Conservation (phyloP, 306 rosid genomes). For the Hippophae tibetana region DNA sequence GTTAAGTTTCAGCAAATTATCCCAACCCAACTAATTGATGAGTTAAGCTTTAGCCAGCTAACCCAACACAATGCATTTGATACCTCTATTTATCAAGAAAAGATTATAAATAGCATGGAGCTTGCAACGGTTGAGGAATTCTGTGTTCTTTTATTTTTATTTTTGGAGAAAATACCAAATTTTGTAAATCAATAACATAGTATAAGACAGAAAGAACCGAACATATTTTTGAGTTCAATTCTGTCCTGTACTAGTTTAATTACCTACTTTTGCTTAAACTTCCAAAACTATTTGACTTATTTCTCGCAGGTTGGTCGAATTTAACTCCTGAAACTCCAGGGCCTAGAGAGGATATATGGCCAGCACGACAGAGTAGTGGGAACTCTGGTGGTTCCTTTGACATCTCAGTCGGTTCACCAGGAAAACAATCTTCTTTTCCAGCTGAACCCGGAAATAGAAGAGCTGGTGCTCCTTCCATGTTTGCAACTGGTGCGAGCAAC, state of each 20-base stretch:
- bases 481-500: slow-evolving; percentile 55
- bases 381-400: slow-evolving; percentile 75
- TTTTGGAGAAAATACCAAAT: too few species aligned
- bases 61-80: too few species aligned
- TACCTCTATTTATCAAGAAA: too few species aligned
- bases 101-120: too few species aligned
- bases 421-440: slow-evolving; percentile 43
- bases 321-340: slow-evolving; percentile 95
- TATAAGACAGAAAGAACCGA: neutral
- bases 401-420: slow-evolving; percentile 72
- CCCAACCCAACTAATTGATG: too few species aligned
- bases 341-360: slow-evolving; percentile 93
- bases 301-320: slow-evolving; percentile 69
- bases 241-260: slow-evolving; percentile 3
- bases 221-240: neutral
- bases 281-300: slow-evolving; percentile 81
- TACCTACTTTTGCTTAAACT: slow-evolving; percentile 28
- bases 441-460: slow-evolving; percentile 71
- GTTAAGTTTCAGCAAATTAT: too few species aligned
- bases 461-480: slow-evolving; percentile 41
- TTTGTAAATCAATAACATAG: neutral
- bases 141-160: too few species aligned
- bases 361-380: slow-evolving; percentile 79
- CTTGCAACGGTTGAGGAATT: too few species aligned
- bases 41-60: too few species aligned